Percentiles rank a stretch among this genome's conserved stretches.
These are phyloP conservation scores for Penicillium sp. DNA, from an alignment of 2,329 filamentous ascomycete species.

Conservation along the genomic window DNA sequence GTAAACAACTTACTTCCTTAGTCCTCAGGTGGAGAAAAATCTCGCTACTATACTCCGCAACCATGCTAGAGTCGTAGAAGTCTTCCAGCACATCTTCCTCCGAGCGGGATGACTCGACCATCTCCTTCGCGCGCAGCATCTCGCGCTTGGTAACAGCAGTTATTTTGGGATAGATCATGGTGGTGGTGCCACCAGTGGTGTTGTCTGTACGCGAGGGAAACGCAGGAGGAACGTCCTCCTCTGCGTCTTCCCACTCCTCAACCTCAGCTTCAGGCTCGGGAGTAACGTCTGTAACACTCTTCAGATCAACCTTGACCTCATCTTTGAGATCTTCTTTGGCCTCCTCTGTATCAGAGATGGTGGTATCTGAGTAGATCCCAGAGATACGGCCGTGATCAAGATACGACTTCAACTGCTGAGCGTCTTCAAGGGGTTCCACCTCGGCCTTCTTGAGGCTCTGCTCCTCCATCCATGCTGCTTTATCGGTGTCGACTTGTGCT, in stretches of 20 bases:
- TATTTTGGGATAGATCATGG: conserved; percentile 67
- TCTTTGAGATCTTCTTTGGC: conserved; percentile 2
- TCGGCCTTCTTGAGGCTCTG: neutral
- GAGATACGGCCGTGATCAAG: neutral
- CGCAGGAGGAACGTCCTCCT: conserved; percentile 72
- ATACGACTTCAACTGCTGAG: neutral
- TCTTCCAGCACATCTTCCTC: conserved; percentile 83
- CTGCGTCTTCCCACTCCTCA: conserved; percentile 72
- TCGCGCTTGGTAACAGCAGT: conserved; percentile 63
- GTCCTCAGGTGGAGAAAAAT: conserved; percentile 91
- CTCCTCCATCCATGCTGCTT: neutral
- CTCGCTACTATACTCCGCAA: conserved; percentile 92
- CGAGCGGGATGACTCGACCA: conserved; percentile 66
- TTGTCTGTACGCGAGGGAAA: conserved; percentile 73
- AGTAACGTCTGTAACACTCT: conserved; percentile 11
- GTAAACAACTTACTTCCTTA: conserved; percentile 68
- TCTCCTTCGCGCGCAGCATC: conserved; percentile 63
- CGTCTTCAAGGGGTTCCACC: neutral
- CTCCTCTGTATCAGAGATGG: conserved; percentile 15
- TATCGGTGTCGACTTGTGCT: neutral
- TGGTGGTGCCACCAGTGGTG: conserved; percentile 63
- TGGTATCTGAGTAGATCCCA: conserved; percentile 14
- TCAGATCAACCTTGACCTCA: neutral
- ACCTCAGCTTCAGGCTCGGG: conserved; percentile 60
- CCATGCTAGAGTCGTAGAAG: conserved; percentile 92